Conservation (phyloP, 2,329 filamentous ascomycete genomes). For the Aspergillus hortae region DNA sequence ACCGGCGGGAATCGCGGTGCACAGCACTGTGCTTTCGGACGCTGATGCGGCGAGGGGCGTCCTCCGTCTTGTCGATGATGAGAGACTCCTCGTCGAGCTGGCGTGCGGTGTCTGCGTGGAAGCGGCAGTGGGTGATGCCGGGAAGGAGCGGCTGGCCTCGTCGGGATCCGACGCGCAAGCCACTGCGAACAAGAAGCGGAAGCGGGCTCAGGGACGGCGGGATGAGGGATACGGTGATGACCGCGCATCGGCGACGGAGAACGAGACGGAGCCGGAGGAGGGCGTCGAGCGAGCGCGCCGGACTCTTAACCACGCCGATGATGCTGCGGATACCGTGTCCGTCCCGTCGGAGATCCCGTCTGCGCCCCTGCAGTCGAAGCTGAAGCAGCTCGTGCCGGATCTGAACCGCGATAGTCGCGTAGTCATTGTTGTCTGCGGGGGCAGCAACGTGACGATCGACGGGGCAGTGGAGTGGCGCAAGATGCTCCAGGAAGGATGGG, state of each 20-base stretch:
- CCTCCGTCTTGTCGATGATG: slow-evolving; percentile 75
- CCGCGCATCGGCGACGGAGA: slow-evolving; percentile 26
- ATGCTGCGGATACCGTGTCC: neutral
- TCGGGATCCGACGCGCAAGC: slow-evolving; percentile 7
- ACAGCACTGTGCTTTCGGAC: slow-evolving; percentile 64
- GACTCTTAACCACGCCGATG: neutral
- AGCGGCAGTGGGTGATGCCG: slow-evolving; percentile 36
- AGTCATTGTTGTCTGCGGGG: slow-evolving; percentile 82
- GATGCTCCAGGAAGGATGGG: slow-evolving; percentile 40
- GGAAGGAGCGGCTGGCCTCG: slow-evolving; percentile 7
- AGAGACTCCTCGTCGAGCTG: slow-evolving; percentile 74
- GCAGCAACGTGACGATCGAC: slow-evolving; percentile 62
- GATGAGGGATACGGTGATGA: slow-evolving; percentile 37
- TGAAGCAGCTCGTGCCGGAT: slow-evolving; percentile 61
- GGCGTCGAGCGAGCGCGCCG: neutral
- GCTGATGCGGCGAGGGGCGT: slow-evolving; percentile 76
- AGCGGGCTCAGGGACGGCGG: slow-evolving; percentile 17
- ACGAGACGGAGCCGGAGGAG: slow-evolving; percentile 20
- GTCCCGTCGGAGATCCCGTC: neutral
- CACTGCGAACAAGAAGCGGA: slow-evolving; percentile 26
- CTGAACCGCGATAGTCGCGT: slow-evolving; percentile 67
- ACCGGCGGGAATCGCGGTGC: slow-evolving; percentile 47
- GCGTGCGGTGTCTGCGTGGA: slow-evolving; percentile 79
- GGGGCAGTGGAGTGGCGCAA: slow-evolving; percentile 58
- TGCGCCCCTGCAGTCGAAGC: slow-evolving; percentile 29